Percentiles rank a stretch among this genome's conserved stretches.
Conservation (phyloP, 495 filamentous ascomycete genomes). For the Xanthoparmelia taractica region DNA sequence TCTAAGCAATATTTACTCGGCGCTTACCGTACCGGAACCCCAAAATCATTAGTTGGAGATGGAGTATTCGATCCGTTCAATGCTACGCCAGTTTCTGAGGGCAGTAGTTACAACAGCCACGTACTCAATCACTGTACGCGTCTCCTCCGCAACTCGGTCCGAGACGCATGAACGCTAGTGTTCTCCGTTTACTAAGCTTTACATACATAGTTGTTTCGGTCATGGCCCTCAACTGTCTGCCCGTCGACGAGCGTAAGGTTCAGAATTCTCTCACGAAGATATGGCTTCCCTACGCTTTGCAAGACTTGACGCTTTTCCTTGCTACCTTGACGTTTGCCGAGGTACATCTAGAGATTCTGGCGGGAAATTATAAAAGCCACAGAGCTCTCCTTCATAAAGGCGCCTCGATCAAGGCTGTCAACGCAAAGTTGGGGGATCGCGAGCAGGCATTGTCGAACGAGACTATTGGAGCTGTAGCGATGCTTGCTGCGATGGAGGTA, state of each 20-base stretch:
- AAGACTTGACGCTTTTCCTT: constrained; percentile 10
- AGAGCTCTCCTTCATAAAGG: constrained; percentile 10
- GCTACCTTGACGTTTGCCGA: constrained; percentile 13
- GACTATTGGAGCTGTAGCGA: constrained; percentile 17
- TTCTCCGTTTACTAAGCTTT: neutral
- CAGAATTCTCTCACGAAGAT: constrained; percentile 2
- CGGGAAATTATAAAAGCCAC: neutral
- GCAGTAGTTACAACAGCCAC: neutral
- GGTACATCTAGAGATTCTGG: constrained; percentile 13
- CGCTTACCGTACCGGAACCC: neutral
- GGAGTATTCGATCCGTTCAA: constrained; percentile 9
- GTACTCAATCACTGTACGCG: constrained; percentile 1
- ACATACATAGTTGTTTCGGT: constrained; percentile 7
- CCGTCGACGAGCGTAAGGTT: neutral
- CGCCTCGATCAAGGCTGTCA: constrained; percentile 14
- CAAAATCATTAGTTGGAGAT: neutral
- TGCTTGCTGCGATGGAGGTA: constrained; percentile 19
- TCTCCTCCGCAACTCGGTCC: neutral
- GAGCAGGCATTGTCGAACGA: constrained; percentile 4
- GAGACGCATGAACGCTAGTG: neutral
- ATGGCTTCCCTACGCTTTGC: constrained; percentile 15
- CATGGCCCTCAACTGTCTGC: neutral
- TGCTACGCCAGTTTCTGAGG: neutral
- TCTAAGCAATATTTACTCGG: neutral
- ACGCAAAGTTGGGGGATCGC: constrained; percentile 10